Evolutionary conservation across 2,329 filamentous ascomycete species (phyloP).

Genomic region (Colletotrichum sp.): DNA sequence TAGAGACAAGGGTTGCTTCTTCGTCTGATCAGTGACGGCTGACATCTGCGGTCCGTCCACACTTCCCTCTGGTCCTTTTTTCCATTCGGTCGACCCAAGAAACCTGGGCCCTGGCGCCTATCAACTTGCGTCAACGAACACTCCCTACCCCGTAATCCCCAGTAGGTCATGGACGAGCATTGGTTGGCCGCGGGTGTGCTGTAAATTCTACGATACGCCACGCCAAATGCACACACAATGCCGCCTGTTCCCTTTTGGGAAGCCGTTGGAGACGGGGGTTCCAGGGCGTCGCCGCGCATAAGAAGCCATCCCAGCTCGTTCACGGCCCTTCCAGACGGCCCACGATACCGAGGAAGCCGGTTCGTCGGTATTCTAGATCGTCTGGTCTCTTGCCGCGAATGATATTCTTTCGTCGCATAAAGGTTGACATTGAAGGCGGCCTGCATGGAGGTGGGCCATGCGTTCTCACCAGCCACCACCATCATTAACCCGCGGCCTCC

Average conservation of each 20-base stretch:
- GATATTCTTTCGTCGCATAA: slow-evolving; percentile 1
- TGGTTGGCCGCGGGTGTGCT: background rate
- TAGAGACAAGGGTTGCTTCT: slow-evolving; percentile 6
- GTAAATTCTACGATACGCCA: slow-evolving; percentile 17
- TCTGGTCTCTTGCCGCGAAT: background rate
- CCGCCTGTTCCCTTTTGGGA: slow-evolving; percentile 1
- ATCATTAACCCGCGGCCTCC: background rate
- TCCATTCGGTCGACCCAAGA: background rate
- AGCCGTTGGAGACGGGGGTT: background rate
- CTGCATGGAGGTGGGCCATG: background rate
- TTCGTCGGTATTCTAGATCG: slow-evolving; percentile 15
- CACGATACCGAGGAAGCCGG: slow-evolving; percentile 1
- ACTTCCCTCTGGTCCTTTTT: background rate
- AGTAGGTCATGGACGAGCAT: background rate
- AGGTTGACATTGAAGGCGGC: background rate
- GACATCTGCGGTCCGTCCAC: slow-evolving; percentile 8
- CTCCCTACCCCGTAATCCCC: background rate
- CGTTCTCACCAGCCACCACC: background rate
- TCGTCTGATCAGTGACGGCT: slow-evolving; percentile 22
- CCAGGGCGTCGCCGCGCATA: slow-evolving; percentile 8
- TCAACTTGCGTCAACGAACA: slow-evolving; percentile 21
- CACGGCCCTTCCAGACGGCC: background rate
- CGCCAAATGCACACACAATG: background rate
- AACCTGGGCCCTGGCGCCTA: background rate
- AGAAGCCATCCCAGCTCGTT: slow-evolving; percentile 13